A percentile compares a stretch with the other conserved stretches of the same genome.
Conservation (phyloP, 352 stramenopile genomes). For the Globisporangium paroecandrum region DNA sequence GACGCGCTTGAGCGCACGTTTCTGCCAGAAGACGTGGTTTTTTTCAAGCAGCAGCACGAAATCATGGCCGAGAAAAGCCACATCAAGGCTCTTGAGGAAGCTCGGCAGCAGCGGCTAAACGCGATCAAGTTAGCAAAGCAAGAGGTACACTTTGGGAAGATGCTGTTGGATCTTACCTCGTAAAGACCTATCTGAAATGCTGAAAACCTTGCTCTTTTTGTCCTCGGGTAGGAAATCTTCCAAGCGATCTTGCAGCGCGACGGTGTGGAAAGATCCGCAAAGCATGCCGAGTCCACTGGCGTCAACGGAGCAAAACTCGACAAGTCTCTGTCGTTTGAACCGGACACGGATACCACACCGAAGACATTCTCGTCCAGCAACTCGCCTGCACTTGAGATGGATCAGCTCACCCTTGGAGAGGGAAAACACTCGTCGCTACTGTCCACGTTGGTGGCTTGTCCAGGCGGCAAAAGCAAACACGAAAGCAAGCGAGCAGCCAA, state of each 20-base stretch:
- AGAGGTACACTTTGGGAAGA: background rate
- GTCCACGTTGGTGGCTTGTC: background rate
- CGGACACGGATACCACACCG: background rate
- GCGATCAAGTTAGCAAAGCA: constrained; percentile 13
- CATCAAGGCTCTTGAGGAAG: background rate
- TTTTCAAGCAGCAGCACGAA: constrained; percentile 13
- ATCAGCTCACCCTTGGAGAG: background rate
- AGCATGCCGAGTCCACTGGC: background rate
- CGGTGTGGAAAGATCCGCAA: background rate
- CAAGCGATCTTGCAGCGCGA: constrained; percentile 18
- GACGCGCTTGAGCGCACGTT: background rate
- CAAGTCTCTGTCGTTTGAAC: background rate
- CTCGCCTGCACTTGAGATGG: background rate
- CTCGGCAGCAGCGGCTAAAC: constrained; percentile 4
- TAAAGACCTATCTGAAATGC: background rate
- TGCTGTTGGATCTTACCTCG: background rate
- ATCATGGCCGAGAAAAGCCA: background rate
- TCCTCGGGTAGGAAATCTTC: constrained; percentile 13
- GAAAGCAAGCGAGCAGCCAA: background rate
- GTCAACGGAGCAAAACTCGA: background rate
- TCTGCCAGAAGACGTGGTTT: constrained; percentile 11
- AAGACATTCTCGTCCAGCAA: background rate
- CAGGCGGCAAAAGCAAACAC: background rate
- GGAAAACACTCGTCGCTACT: background rate
- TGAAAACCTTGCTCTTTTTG: background rate